phyloP scores from a whole-genome alignment of 2,329 filamentous ascomycete species.

The Sporothrix dimorphospora region DNA sequence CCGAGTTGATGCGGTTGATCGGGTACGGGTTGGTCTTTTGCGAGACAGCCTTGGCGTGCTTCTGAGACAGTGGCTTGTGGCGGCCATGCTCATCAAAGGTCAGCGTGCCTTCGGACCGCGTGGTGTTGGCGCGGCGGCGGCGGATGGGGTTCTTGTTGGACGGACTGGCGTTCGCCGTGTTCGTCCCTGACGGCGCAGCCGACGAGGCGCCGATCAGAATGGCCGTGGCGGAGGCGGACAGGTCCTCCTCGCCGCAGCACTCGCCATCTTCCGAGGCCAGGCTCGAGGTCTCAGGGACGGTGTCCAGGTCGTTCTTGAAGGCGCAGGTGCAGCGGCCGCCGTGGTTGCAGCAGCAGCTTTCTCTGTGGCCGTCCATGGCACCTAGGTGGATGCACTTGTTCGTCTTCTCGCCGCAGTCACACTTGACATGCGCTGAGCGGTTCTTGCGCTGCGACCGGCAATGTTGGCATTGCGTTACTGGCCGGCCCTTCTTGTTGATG shows the following conservation, averaged over 20 bases:
- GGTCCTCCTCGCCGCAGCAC: neutral
- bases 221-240: neutral
- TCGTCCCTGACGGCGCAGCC: neutral
- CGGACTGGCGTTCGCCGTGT: slow-evolving; percentile 36
- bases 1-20: slow-evolving; percentile 61
- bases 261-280: slow-evolving; percentile 50
- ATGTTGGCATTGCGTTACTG: slow-evolving; percentile 96
- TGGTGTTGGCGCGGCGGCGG: slow-evolving; percentile 55
- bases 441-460: slow-evolving; percentile 96
- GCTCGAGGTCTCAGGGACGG: slow-evolving; percentile 56
- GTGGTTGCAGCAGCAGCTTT: slow-evolving; percentile 72
- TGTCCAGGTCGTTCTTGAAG: slow-evolving; percentile 67
- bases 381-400: slow-evolving; percentile 68
- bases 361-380: slow-evolving; percentile 61
- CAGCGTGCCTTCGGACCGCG: slow-evolving; percentile 62
- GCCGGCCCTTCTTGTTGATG: slow-evolving; percentile 96
- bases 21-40: slow-evolving; percentile 67
- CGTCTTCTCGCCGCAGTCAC: slow-evolving; percentile 93
- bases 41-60: slow-evolving; percentile 61
- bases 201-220: neutral
- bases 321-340: slow-evolving; percentile 68
- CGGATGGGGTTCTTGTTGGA: slow-evolving; percentile 46
- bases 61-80: slow-evolving; percentile 62
- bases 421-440: slow-evolving; percentile 91
- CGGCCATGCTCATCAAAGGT: slow-evolving; percentile 66